These are phyloP conservation scores for Trametes cinnabarina DNA, from an alignment of 768 basidiomycete species.

Conservation along the genomic window DNA sequence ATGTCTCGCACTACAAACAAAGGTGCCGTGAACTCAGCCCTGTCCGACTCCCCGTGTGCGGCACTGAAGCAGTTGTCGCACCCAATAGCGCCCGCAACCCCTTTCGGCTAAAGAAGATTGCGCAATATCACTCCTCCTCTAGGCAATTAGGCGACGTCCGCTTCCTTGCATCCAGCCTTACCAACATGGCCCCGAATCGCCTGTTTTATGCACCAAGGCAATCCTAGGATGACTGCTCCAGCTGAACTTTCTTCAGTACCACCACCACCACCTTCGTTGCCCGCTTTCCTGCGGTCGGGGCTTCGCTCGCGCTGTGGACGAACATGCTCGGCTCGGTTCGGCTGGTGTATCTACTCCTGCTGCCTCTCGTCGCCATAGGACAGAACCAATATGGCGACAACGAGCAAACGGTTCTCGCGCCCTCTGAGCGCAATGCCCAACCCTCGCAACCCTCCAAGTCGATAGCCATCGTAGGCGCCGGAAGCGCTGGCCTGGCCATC, in stretches of 20 bases:
- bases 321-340: neutral
- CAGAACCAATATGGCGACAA: neutral
- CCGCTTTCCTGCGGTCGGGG: neutral
- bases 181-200: neutral
- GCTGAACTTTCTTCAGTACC: neutral
- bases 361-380: neutral
- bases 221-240: neutral
- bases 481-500: constrained; percentile 53
- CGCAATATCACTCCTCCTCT: constrained; percentile 22
- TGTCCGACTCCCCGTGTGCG: neutral
- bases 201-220: neutral
- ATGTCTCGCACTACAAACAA: too few species aligned
- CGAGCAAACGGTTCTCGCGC: neutral
- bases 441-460: constrained; percentile 35
- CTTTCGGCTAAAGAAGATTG: constrained; percentile 16
- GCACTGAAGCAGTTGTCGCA: neutral
- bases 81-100: neutral
- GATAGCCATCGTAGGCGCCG: constrained; percentile 57
- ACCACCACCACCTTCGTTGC: neutral
- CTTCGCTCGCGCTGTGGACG: neutral
- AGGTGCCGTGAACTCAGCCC: too few species aligned
- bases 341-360: neutral
- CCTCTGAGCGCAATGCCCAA: neutral
- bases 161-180: neutral
- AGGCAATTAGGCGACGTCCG: constrained; percentile 13